phyloP scores from a whole-genome alignment of 2,329 filamentous ascomycete species.

The Paraconiothyrium brasiliense region DNA sequence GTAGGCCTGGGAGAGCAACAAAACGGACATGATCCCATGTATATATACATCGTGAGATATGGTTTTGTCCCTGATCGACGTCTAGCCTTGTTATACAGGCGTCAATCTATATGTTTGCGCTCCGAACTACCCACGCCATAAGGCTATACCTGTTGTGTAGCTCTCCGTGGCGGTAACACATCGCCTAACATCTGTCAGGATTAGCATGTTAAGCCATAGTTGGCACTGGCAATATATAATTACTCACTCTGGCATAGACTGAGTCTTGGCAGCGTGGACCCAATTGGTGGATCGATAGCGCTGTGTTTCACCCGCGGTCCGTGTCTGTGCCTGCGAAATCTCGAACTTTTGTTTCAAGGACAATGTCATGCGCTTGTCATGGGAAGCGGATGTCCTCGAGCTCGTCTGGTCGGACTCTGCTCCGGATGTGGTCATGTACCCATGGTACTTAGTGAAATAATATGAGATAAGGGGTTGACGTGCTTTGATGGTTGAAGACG shows the following conservation, averaged over 20 bases:
- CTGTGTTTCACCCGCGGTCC: slow-evolving; percentile 2
- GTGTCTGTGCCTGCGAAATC: not conserved
- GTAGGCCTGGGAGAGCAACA: not conserved
- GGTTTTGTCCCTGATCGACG: not conserved
- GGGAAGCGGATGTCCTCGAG: not conserved
- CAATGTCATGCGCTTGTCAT: not conserved
- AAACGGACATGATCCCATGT: not conserved
- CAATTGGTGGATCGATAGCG: slow-evolving; percentile 6
- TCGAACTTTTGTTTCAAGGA: not conserved
- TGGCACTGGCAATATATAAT: not conserved
- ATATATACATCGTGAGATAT: slow-evolving; percentile 3
- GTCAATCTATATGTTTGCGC: not conserved
- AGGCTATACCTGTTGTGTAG: not conserved
- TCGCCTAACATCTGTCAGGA: not conserved
- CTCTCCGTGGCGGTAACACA: not conserved
- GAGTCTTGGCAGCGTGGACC: not conserved
- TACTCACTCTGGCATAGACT: not conserved
- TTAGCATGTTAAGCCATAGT: not conserved
- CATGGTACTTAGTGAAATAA: not conserved
- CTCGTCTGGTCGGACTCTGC: not conserved
- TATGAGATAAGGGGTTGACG: not conserved
- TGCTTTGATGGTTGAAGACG: not conserved
- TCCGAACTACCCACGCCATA: not conserved
- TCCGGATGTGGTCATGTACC: not conserved
- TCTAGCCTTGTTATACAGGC: not conserved